phyloP scores from a whole-genome alignment of 164 flowering plant genomes.

The Magnolia changhungtana region DNA sequence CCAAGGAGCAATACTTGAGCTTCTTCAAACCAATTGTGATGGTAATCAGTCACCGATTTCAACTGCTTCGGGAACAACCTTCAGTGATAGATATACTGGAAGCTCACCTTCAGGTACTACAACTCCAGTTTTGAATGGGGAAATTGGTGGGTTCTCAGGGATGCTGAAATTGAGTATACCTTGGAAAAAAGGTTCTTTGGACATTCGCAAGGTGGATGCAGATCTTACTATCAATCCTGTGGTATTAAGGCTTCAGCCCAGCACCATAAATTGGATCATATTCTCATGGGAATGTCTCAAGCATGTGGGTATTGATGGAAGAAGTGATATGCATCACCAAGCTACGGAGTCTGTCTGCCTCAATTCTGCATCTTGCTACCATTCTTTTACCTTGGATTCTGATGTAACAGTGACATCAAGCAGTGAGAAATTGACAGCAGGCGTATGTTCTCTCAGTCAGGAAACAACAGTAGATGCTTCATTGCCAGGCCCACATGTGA shows the following conservation, averaged over 20 bases:
- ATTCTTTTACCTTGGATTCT: slow-evolving; percentile 34
- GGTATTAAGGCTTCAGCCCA: slow-evolving; percentile 58
- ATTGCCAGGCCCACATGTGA: slow-evolving; percentile 59
- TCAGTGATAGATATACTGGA: slow-evolving; percentile 27
- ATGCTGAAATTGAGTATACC: slow-evolving; percentile 72
- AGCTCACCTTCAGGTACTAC: slow-evolving; percentile 27
- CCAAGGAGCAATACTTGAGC: slow-evolving; percentile 72
- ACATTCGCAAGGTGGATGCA: slow-evolving; percentile 70
- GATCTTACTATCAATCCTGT: slow-evolving; percentile 67
- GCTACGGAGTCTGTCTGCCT: slow-evolving; percentile 28
- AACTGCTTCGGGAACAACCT: slow-evolving; percentile 24
- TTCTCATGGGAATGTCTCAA: slow-evolving; percentile 44
- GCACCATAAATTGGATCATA: slow-evolving; percentile 58
- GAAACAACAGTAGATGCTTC: slow-evolving; percentile 31
- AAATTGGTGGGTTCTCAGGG: slow-evolving; percentile 78
- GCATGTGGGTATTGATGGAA: slow-evolving; percentile 27
- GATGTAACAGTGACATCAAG: slow-evolving; percentile 13
- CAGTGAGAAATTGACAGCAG: slow-evolving; percentile 19
- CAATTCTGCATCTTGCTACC: slow-evolving; percentile 34
- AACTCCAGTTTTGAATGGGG: slow-evolving; percentile 60
- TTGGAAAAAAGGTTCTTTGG: slow-evolving; percentile 90
- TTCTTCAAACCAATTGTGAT: slow-evolving; percentile 56
- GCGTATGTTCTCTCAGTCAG: slow-evolving; percentile 25
- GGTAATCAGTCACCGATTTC: slow-evolving; percentile 24
- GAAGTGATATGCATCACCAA: slow-evolving; percentile 15